These are phyloP conservation scores for Apiospora phragmitis DNA, from an alignment of 2,329 filamentous ascomycete species.

Conservation along the genomic window DNA sequence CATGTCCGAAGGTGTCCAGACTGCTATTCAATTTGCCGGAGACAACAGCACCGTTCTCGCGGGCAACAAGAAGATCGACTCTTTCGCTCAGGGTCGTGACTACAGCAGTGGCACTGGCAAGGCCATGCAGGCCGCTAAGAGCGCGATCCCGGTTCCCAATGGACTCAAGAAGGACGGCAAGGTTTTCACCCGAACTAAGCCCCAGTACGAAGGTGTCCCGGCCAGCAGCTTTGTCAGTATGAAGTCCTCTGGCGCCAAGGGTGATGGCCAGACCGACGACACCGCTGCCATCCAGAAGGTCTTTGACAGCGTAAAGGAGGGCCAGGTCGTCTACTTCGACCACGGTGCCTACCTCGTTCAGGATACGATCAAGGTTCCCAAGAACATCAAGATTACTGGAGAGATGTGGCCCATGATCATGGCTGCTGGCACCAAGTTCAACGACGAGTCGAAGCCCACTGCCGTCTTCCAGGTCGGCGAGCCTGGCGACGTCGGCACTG, in stretches of 20 bases:
- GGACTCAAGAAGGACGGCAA: conserved; percentile 65
- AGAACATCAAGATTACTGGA: conserved; percentile 83
- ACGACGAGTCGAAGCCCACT: conserved; percentile 72
- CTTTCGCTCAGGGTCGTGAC: conserved; percentile 78
- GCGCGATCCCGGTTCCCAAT: conserved; percentile 62
- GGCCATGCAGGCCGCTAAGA: conserved; percentile 60
- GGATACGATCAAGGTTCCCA: conserved; percentile 70
- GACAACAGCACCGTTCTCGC: conserved; percentile 62
- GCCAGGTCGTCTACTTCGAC: conserved; percentile 73
- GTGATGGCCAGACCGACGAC: conserved; percentile 86
- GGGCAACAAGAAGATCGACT: conserved; percentile 67
- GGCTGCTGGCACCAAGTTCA: conserved; percentile 73
- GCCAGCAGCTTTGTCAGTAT: conserved; percentile 77
- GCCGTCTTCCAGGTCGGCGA: conserved; percentile 86
- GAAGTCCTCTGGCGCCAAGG: conserved; percentile 79
- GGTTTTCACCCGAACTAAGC: conserved; percentile 83
- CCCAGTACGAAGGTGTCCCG: conserved; percentile 74
- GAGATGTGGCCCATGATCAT: conserved; percentile 92
- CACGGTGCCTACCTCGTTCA: conserved; percentile 73
- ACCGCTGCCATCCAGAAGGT: conserved; percentile 80
- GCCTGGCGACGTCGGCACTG: conserved; percentile 71
- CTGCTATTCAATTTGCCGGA: conserved; percentile 62
- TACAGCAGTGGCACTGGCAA: conserved; percentile 56
- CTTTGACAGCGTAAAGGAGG: conserved; percentile 65
- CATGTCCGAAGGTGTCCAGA: conserved; percentile 65